A percentile compares a stretch with the other conserved stretches of the same genome.
Evolutionary conservation across 345 rosid genomes (phyloP).

Genomic region (Aquilaria malaccensis): DNA sequence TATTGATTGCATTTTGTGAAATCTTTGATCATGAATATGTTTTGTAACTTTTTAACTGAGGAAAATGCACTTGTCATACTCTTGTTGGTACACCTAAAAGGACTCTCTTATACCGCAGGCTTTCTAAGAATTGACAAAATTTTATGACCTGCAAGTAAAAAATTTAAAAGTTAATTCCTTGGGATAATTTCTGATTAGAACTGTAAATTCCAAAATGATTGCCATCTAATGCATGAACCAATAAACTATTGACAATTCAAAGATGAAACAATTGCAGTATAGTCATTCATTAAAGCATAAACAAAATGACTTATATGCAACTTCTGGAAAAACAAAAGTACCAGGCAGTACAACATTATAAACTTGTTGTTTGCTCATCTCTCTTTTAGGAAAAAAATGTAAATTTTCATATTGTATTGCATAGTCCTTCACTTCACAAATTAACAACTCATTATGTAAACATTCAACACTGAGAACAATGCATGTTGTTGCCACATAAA

Average conservation of each 20-base stretch:
- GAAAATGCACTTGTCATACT: conserved; percentile 13
- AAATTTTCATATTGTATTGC: too few relatives aligned
- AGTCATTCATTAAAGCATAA: neutral
- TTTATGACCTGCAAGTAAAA: conserved; percentile 39
- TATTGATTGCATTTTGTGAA: conserved; percentile 1
- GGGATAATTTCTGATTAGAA: neutral
- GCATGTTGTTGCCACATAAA: too few relatives aligned
- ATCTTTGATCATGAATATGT: conserved; percentile 16
- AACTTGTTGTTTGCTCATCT: too few relatives aligned
- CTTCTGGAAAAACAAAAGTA: neutral
- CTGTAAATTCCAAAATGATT: neutral
- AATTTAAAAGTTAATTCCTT: conserved; percentile 10
- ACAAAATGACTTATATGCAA: neutral
- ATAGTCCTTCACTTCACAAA: too few relatives aligned
- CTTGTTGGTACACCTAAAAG: conserved; percentile 20
- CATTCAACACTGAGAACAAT: too few relatives aligned
- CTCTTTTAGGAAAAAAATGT: neutral
- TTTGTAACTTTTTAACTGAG: conserved; percentile 20
- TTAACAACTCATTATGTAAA: too few relatives aligned
- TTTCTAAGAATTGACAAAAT: conserved; percentile 63
- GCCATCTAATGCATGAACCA: neutral
- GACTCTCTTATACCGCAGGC: conserved; percentile 21
- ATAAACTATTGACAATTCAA: neutral
- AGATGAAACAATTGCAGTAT: conserved; percentile 11
- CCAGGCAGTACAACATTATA: neutral